phyloP scores from a whole-genome alignment of 345 rosid genomes.

The Populus euphratica region DNA sequence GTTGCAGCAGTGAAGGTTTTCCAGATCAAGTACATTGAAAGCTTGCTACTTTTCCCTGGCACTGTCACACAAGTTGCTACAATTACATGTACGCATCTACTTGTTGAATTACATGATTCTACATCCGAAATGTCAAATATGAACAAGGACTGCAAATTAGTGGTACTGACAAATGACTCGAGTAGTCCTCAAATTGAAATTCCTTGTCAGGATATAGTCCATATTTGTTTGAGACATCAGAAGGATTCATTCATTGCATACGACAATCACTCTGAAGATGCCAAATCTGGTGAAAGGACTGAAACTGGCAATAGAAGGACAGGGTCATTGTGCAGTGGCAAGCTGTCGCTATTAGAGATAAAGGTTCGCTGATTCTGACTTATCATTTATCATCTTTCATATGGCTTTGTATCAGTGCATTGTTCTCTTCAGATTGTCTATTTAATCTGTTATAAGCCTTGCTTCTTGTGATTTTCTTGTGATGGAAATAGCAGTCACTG shows the following conservation, averaged over 20 bases:
- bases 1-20: constrained; percentile 38
- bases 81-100: constrained; percentile 34
- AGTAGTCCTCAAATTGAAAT: constrained; percentile 47
- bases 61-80: constrained; percentile 50
- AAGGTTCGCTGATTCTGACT: constrained; percentile 36
- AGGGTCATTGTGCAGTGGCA: constrained; percentile 21
- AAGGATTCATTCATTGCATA: constrained; percentile 32
- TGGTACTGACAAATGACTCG: constrained; percentile 55
- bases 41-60: constrained; percentile 60
- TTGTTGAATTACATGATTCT: constrained; percentile 26
- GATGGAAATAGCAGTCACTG: background rate
- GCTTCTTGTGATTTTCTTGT: background rate
- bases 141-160: constrained; percentile 40
- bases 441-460: background rate
- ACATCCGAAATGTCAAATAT: constrained; percentile 24
- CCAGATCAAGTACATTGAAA: constrained; percentile 48
- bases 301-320: constrained; percentile 26
- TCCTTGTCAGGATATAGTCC: constrained; percentile 42
- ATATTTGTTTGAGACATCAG: constrained; percentile 33
- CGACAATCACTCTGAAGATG: constrained; percentile 16
- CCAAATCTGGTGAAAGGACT: constrained; percentile 12
- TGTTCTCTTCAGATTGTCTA: background rate
- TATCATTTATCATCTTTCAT: background rate
- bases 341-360: constrained; percentile 19
- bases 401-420: background rate